Percentiles rank a stretch among this genome's conserved stretches.
These are phyloP conservation scores for Rutstroemia sp. DNA, from an alignment of 2,329 filamentous ascomycete genomes.

Conservation along the genomic window DNA sequence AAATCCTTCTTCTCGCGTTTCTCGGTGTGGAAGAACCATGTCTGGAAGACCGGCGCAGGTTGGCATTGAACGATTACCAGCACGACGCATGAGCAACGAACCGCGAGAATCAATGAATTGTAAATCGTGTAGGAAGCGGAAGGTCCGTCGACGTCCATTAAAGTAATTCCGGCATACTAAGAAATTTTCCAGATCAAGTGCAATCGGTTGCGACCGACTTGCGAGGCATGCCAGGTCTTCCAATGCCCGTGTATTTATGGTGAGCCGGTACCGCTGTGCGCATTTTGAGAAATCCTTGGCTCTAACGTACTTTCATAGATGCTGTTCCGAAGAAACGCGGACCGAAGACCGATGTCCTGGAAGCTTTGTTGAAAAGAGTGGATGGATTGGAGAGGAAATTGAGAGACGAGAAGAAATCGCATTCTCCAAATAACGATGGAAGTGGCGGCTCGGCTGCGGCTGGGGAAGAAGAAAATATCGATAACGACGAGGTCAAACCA, in stretches of 20 bases:
- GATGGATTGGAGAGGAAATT: slow-evolving; percentile 77
- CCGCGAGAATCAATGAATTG: slow-evolving; percentile 91
- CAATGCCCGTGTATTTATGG: slow-evolving; percentile 85
- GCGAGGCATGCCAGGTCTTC: slow-evolving; percentile 84
- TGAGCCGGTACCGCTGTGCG: slow-evolving; percentile 45
- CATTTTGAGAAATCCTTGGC: background rate
- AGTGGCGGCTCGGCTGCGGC: slow-evolving; percentile 11
- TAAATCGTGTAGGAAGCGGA: slow-evolving; percentile 88
- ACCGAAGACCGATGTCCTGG: slow-evolving; percentile 82
- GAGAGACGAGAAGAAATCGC: slow-evolving; percentile 54
- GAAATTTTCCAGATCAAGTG: slow-evolving; percentile 68
- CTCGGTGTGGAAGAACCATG: slow-evolving; percentile 18
- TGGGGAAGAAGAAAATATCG: slow-evolving; percentile 18
- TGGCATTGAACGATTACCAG: slow-evolving; percentile 30
- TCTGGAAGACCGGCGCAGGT: slow-evolving; percentile 27
- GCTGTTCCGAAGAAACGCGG: slow-evolving; percentile 85
- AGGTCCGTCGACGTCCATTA: slow-evolving; percentile 48
- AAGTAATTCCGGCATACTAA: slow-evolving; percentile 20
- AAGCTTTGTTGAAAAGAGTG: slow-evolving; percentile 75
- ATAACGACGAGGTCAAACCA: slow-evolving; percentile 31
- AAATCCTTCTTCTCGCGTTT: slow-evolving; percentile 7
- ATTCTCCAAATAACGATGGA: slow-evolving; percentile 23
- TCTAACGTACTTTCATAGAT: slow-evolving; percentile 43
- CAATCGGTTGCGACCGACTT: slow-evolving; percentile 75
- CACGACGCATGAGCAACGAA: slow-evolving; percentile 37